phyloP scores from a whole-genome alignment of 371 early-diverging fungal species.

The Haplosporangium sp. region DNA sequence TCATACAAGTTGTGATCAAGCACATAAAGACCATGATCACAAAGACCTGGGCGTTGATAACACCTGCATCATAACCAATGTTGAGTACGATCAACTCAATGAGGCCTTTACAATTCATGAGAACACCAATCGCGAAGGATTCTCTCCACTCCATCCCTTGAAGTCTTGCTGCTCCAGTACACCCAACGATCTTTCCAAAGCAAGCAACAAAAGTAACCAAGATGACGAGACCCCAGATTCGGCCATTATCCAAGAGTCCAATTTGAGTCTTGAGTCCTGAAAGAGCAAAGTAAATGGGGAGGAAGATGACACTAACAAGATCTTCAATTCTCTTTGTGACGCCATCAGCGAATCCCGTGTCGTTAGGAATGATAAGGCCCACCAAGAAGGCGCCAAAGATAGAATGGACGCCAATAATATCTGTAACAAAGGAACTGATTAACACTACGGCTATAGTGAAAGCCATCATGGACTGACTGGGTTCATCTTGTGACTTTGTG shows the following conservation, averaged over 20 bases:
- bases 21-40: slow-evolving; percentile 92
- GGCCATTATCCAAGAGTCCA: slow-evolving; percentile 75
- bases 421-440: slow-evolving; percentile 83
- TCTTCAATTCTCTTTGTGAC: slow-evolving; percentile 95
- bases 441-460: slow-evolving; percentile 72
- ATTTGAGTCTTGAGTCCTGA: slow-evolving; percentile 93
- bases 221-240: slow-evolving; percentile 83
- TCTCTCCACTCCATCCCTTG: slow-evolving; percentile 84
- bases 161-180: slow-evolving; percentile 77
- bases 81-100: slow-evolving; percentile 96
- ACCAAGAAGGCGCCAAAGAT: slow-evolving; percentile 94
- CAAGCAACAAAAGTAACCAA: slow-evolving; percentile 83
- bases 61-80: slow-evolving; percentile 87
- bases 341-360: slow-evolving; percentile 86
- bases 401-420: slow-evolving; percentile 89
- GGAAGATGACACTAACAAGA: slow-evolving; percentile 84
- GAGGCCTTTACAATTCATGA: slow-evolving; percentile 97
- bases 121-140: slow-evolving; percentile 86
- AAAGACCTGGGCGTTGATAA: slow-evolving; percentile 82
- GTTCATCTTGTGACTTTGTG: slow-evolving; percentile 68
- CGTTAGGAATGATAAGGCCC: slow-evolving; percentile 91
- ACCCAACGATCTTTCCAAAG: slow-evolving; percentile 90
- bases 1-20: slow-evolving; percentile 84
- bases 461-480: slow-evolving; percentile 75
- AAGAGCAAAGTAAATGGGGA: slow-evolving; percentile 92